Evolutionary conservation across 169 alveolate species (phyloP).

Genomic region (Eimeria zaria): DNA sequence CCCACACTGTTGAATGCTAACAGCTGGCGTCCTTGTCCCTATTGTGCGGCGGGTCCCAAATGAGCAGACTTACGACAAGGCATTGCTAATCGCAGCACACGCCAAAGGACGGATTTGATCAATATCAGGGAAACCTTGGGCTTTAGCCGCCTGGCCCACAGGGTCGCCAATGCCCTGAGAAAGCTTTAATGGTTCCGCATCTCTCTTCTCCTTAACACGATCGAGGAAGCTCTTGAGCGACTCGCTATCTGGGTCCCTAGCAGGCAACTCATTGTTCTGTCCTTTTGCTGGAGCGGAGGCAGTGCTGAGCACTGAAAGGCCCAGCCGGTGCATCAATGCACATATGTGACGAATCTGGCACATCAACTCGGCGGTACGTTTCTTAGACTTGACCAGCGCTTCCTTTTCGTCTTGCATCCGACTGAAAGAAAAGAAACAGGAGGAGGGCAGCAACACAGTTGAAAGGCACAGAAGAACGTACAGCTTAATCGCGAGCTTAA

Average conservation of each 20-base stretch:
- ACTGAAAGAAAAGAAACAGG: neutral
- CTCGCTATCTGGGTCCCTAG: conserved; percentile 47
- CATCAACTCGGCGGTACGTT: conserved; percentile 70
- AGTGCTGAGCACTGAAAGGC: conserved; percentile 78
- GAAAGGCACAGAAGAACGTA: too few relatives aligned
- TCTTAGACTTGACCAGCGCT: conserved; percentile 52
- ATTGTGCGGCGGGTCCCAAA: neutral
- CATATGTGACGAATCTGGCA: conserved; percentile 70
- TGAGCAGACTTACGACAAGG: conserved; percentile 62
- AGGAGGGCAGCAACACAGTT: neutral
- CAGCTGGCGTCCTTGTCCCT: neutral
- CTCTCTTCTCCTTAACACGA: conserved; percentile 43
- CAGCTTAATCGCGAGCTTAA: too few relatives aligned
- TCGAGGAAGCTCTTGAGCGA: conserved; percentile 63
- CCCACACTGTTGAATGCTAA: neutral
- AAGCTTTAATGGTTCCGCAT: conserved; percentile 57
- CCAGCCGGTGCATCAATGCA: conserved; percentile 70
- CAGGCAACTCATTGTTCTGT: neutral
- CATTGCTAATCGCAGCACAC: conserved; percentile 68
- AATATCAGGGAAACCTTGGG: conserved; percentile 77
- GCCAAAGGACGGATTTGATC: conserved; percentile 81
- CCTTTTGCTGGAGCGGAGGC: conserved; percentile 64
- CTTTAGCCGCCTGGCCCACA: conserved; percentile 58
- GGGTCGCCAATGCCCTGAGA: conserved; percentile 64
- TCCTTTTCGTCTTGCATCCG: conserved; percentile 81